phyloP scores from a whole-genome alignment of 176 grass and related monocot genomes.

The Phoenix roebelenii region DNA sequence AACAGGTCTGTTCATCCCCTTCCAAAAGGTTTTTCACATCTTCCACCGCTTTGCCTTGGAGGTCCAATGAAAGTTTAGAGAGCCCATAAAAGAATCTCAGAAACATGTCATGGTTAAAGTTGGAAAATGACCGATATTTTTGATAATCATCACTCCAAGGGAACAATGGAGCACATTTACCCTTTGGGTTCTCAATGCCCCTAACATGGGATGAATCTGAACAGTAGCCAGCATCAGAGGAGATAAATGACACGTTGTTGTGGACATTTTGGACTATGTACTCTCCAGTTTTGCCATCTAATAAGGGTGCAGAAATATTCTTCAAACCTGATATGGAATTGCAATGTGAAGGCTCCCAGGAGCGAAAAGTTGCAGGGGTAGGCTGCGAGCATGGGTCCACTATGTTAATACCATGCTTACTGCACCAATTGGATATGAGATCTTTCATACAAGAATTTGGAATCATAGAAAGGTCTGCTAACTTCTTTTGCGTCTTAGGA shows the following conservation, averaged over 20 bases:
- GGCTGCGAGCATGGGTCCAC: conserved; percentile 24
- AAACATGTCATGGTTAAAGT: conserved; percentile 73
- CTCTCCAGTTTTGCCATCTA: conserved; percentile 43
- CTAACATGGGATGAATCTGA: conserved; percentile 46
- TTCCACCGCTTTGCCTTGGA: conserved; percentile 51
- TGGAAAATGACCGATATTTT: conserved; percentile 54
- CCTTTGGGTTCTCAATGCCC: conserved; percentile 40
- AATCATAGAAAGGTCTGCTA: conserved; percentile 64
- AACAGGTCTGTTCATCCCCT: conserved; percentile 44
- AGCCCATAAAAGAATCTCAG: conserved; percentile 55
- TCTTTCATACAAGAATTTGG: conserved; percentile 77
- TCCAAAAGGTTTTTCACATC: conserved; percentile 60
- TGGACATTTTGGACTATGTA: conserved; percentile 48
- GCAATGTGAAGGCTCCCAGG: conserved; percentile 45
- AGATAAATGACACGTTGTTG: conserved; percentile 51
- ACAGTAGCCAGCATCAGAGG: conserved; percentile 53
- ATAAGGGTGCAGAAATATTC: conserved; percentile 72
- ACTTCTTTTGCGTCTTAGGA: conserved; percentile 69
- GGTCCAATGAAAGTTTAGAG: conserved; percentile 52
- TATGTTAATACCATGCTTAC: conserved; percentile 29
- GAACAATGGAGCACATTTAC: conserved; percentile 35
- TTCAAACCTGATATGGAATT: conserved; percentile 86
- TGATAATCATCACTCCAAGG: conserved; percentile 70
- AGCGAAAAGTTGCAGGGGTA: conserved; percentile 30
- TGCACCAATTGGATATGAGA: conserved; percentile 76